Evolutionary conservation across 1,139 yeast species (phyloP).

Genomic region (Dujonia santamariae): DNA sequence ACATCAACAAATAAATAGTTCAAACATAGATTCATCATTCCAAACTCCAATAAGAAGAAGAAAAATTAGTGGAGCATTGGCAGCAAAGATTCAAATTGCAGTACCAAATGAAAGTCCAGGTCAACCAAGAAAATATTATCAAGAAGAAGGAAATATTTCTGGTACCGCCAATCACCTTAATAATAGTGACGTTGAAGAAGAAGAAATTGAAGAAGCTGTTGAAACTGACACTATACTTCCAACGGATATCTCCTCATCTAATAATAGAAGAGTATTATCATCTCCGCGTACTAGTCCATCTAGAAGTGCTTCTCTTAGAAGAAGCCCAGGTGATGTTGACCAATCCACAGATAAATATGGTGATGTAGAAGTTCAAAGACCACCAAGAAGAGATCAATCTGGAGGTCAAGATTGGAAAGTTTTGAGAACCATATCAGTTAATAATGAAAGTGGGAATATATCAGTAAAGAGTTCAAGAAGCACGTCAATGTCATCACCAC

Average conservation of each 20-base stretch:
- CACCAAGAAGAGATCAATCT: constrained; percentile 24
- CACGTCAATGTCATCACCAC: constrained; percentile 45
- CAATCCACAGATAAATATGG: too few relatives aligned
- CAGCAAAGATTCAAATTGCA: constrained; percentile 66
- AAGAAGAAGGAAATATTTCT: constrained; percentile 13
- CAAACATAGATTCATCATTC: constrained; percentile 44
- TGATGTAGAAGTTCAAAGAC: constrained; percentile 9
- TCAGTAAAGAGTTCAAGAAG: constrained; percentile 47
- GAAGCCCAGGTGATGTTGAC: too few relatives aligned
- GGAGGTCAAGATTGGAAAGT: constrained; percentile 35
- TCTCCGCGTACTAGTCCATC: too few relatives aligned
- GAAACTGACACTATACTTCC: too few relatives aligned
- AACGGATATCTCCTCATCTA: too few relatives aligned
- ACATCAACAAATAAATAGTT: constrained; percentile 24
- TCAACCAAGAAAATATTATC: constrained; percentile 79
- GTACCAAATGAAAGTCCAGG: constrained; percentile 95
- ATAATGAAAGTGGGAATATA: constrained; percentile 37
- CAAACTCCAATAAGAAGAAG: constrained; percentile 75
- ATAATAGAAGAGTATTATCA: too few relatives aligned
- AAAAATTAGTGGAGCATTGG: constrained; percentile 66
- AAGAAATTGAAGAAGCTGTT: constrained; percentile 2
- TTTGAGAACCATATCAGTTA: constrained; percentile 41
- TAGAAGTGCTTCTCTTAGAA: too few relatives aligned
- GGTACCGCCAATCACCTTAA: constrained; percentile 10
- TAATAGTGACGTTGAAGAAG: constrained; percentile 13